Conservation (phyloP, 306 rosid species). For the Rosa chinensis region DNA sequence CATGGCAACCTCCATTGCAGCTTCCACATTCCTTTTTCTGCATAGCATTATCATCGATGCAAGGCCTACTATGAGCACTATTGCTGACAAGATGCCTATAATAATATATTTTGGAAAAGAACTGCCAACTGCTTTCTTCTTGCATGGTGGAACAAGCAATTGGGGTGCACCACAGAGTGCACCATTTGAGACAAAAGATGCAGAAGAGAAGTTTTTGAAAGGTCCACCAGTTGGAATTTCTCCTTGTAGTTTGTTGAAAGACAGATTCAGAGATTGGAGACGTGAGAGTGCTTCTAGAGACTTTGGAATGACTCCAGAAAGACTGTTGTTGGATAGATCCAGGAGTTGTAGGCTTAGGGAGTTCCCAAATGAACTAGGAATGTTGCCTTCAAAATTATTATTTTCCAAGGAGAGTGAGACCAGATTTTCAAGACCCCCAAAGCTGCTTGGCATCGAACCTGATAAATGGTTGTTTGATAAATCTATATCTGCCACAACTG, state of each 20-base stretch:
- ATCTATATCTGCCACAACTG: not conserved
- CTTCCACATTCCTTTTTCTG: not conserved
- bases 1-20: not conserved
- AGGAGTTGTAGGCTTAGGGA: not conserved
- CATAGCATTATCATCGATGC: not conserved
- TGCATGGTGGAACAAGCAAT: slow-evolving; percentile 24
- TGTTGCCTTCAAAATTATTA: slow-evolving; percentile 1
- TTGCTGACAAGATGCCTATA: not conserved
- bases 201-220: slow-evolving; percentile 19
- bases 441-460: not conserved
- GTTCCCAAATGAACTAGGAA: slow-evolving; percentile 31
- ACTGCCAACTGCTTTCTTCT: not conserved
- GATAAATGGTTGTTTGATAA: slow-evolving; percentile 2
- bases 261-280: slow-evolving; percentile 2
- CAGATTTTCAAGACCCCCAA: not conserved
- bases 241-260: slow-evolving; percentile 25
- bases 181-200: slow-evolving; percentile 29
- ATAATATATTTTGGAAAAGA: not conserved
- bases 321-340: slow-evolving; percentile 14
- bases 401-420: not conserved
- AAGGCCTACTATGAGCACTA: not conserved
- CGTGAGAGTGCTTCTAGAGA: not conserved
- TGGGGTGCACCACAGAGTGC: slow-evolving; percentile 28
- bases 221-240: slow-evolving; percentile 28
- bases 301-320: not conserved